Evolutionary conservation across 148 eudicot genomes (phyloP).

Genomic region (Chenopodium quinoa): DNA sequence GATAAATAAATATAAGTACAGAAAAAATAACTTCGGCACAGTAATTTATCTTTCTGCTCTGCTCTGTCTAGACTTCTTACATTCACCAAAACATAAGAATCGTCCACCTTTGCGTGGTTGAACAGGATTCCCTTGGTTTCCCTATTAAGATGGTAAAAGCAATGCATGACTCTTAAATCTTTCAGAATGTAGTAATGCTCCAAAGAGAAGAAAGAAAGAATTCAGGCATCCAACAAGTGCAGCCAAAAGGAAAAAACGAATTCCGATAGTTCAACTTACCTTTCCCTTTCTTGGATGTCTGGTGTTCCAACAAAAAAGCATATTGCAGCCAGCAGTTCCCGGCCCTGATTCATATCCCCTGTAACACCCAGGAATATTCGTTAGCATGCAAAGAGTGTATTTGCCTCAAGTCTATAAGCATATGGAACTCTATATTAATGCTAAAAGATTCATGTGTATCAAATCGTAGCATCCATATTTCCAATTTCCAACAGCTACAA

Average conservation of each 20-base stretch:
- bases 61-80: constrained; percentile 44
- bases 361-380: constrained; percentile 8
- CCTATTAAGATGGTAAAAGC: constrained; percentile 36
- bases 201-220: background rate
- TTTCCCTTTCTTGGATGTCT: constrained; percentile 50
- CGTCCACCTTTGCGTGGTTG: constrained; percentile 45
- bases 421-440: background rate
- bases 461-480: background rate
- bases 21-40: constrained; percentile 1
- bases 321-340: constrained; percentile 69
- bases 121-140: constrained; percentile 45
- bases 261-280: constrained; percentile 31
- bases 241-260: background rate
- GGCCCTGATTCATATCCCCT: constrained; percentile 96
- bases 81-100: constrained; percentile 68
- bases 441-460: background rate
- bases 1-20: constrained; percentile 19
- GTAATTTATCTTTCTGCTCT: constrained; percentile 23
- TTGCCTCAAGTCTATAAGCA: background rate
- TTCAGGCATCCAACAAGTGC: background rate
- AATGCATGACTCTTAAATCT: background rate
- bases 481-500: background rate
- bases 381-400: constrained; percentile 3
- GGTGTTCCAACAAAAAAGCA: constrained; percentile 79
- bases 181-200: background rate